These are phyloP conservation scores for Aureobasidium musti DNA, from an alignment of 2,329 filamentous ascomycete genomes.

Conservation along the genomic window DNA sequence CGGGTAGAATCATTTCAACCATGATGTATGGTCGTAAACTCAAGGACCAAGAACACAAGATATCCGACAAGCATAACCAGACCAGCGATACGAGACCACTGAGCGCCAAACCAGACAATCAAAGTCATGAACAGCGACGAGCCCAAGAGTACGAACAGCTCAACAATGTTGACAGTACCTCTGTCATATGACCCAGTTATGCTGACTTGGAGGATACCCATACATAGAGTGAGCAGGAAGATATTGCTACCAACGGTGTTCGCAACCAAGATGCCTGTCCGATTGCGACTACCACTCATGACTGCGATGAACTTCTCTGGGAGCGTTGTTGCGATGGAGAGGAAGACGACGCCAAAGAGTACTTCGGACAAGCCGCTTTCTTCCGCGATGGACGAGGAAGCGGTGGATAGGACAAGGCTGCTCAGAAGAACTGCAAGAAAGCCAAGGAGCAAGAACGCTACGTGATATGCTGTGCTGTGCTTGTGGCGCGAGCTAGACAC, in stretches of 20 bases:
- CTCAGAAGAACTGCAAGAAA: constrained; percentile 50
- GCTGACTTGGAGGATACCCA: constrained; percentile 44
- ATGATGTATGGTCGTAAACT: background rate
- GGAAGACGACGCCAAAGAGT: constrained; percentile 51
- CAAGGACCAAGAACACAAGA: background rate
- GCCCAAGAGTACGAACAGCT: background rate
- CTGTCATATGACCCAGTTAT: constrained; percentile 2
- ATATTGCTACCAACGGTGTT: constrained; percentile 59
- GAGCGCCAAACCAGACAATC: background rate
- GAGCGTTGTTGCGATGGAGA: constrained; percentile 57
- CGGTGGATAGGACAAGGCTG: constrained; percentile 54
- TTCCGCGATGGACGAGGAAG: constrained; percentile 46
- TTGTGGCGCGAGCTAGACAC: background rate
- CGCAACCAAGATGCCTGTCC: constrained; percentile 54
- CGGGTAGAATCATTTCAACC: background rate
- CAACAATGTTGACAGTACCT: background rate
- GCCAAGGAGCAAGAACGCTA: constrained; percentile 49
- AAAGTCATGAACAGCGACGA: background rate
- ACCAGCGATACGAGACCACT: background rate
- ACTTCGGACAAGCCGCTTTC: constrained; percentile 49
- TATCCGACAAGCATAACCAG: background rate
- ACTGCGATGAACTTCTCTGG: constrained; percentile 58
- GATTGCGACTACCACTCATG: constrained; percentile 51
- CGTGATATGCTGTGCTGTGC: constrained; percentile 39
- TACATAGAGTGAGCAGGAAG: constrained; percentile 56